These are phyloP conservation scores for Endotrypanum monterogeii DNA, from an alignment of 208 protist species.

Conservation along the genomic window DNA sequence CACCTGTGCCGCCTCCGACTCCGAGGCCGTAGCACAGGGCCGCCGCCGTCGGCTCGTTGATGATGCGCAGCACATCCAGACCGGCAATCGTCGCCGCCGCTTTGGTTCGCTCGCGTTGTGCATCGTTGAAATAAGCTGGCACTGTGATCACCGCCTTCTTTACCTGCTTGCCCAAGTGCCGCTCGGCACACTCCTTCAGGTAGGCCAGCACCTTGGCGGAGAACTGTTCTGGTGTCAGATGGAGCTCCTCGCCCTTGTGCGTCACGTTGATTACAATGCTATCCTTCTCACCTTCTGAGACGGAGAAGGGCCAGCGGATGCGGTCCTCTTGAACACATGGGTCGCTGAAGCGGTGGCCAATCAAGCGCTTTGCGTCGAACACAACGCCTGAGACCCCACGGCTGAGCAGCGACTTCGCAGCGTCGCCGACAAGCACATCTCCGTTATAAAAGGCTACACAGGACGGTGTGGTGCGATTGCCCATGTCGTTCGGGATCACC, in stretches of 20 bases:
- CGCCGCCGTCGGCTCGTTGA: conserved; percentile 99
- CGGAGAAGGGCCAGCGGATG: conserved; percentile 95
- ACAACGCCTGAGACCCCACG: conserved; percentile 92
- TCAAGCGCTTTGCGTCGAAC: conserved; percentile 97
- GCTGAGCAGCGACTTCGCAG: conserved; percentile 91
- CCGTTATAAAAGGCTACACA: conserved; percentile 98
- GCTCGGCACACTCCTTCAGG: conserved; percentile 98
- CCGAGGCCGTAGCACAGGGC: conserved; percentile 98
- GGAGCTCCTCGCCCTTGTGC: conserved; percentile 54
- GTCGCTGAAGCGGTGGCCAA: conserved; percentile 91
- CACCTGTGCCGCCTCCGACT: conserved; percentile 65
- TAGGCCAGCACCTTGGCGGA: conserved; percentile 96
- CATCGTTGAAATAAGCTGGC: conserved; percentile 99
- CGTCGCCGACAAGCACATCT: conserved; percentile 96
- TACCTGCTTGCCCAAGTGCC: conserved; percentile 86
- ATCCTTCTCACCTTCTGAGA: conserved; percentile 71
- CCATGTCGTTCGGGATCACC: conserved; percentile 99
- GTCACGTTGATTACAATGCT: conserved; percentile 53
- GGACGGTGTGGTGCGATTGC: conserved; percentile 99
- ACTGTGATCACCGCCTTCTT: conserved; percentile 97
- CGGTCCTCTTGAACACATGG: conserved; percentile 88
- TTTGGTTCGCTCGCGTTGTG: conserved; percentile 97
- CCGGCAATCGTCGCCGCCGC: conserved; percentile 97
- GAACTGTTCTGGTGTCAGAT: conserved; percentile 96
- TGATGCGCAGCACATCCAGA: conserved; percentile 97